Conservation (phyloP, 2,329 filamentous ascomycete genomes). For the Colletotrichum horii region DNA sequence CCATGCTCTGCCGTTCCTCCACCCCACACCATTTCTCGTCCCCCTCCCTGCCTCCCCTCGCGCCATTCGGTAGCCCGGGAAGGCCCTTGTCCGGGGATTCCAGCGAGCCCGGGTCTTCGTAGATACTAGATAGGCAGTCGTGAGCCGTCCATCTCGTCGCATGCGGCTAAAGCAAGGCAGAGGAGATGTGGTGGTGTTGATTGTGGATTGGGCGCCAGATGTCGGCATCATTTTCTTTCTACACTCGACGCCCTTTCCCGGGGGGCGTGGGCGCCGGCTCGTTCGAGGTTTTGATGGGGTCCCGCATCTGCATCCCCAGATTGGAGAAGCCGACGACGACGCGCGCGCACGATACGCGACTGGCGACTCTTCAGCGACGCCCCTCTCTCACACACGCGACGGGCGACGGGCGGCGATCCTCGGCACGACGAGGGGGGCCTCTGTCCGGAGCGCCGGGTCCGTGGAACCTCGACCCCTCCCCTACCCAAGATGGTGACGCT, state of each 20-base stretch:
- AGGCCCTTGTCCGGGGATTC: not conserved
- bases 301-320: not conserved
- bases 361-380: not conserved
- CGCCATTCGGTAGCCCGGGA: not conserved
- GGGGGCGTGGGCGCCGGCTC: not conserved
- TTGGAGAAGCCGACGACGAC: not conserved
- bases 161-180: slow-evolving; percentile 15
- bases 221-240: not conserved
- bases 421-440: not conserved
- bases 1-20: not conserved
- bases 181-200: not conserved
- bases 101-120: not conserved
- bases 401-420: slow-evolving; percentile 6
- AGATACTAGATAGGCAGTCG: not conserved
- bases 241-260: not conserved
- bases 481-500: not conserved
- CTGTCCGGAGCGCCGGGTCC: slow-evolving; percentile 14
- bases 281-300: not conserved
- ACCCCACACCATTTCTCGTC: not conserved
- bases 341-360: slow-evolving; percentile 16
- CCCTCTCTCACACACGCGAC: not conserved
- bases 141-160: not conserved
- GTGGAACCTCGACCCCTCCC: not conserved
- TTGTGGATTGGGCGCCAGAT: not conserved
- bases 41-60: not conserved